These are phyloP conservation scores for Capsicum pubescens DNA, from an alignment of 257 asterid species.

Conservation along the genomic window DNA sequence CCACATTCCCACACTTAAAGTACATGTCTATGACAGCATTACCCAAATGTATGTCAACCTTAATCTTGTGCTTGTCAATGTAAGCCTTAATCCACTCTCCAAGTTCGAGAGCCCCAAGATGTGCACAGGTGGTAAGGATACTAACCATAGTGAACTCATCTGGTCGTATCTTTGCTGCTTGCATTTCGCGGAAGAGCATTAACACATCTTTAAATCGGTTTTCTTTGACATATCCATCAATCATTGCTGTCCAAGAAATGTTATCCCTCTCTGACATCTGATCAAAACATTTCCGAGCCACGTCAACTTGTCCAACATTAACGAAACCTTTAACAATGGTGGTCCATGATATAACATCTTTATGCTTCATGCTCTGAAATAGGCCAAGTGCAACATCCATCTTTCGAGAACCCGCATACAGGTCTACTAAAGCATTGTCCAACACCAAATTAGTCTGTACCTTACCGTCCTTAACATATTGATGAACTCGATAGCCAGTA, in stretches of 20 bases:
- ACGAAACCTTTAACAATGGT: slow-evolving; percentile 38
- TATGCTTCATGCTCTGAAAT: slow-evolving; percentile 34
- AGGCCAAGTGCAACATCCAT: slow-evolving; percentile 37
- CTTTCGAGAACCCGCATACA: slow-evolving; percentile 40
- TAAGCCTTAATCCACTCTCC: slow-evolving; percentile 44
- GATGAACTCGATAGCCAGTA: slow-evolving; percentile 37
- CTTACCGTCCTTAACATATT: slow-evolving; percentile 32
- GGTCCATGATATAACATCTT: slow-evolving; percentile 46
- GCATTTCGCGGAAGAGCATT: slow-evolving; percentile 45
- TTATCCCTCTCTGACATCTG: slow-evolving; percentile 46
- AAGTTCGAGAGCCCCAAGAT: slow-evolving; percentile 44
- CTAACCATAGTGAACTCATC: slow-evolving; percentile 45
- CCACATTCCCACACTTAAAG: slow-evolving; percentile 44
- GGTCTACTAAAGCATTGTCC: slow-evolving; percentile 36
- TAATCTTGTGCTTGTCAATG: slow-evolving; percentile 36
- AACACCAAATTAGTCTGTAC: slow-evolving; percentile 34
- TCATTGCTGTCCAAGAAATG: slow-evolving; percentile 45
- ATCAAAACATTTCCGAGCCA: slow-evolving; percentile 40
- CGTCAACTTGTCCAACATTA: slow-evolving; percentile 35
- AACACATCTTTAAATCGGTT: slow-evolving; percentile 41
- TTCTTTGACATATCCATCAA: slow-evolving; percentile 40
- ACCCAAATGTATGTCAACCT: slow-evolving; percentile 34
- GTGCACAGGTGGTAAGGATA: slow-evolving; percentile 42
- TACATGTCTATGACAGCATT: slow-evolving; percentile 49
- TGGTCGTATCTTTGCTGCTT: slow-evolving; percentile 33